Percentiles rank a stretch among this genome's conserved stretches.
These are phyloP conservation scores for Cyclocybe aegerita DNA, from an alignment of 768 basidiomycete genomes.

Conservation along the genomic window DNA sequence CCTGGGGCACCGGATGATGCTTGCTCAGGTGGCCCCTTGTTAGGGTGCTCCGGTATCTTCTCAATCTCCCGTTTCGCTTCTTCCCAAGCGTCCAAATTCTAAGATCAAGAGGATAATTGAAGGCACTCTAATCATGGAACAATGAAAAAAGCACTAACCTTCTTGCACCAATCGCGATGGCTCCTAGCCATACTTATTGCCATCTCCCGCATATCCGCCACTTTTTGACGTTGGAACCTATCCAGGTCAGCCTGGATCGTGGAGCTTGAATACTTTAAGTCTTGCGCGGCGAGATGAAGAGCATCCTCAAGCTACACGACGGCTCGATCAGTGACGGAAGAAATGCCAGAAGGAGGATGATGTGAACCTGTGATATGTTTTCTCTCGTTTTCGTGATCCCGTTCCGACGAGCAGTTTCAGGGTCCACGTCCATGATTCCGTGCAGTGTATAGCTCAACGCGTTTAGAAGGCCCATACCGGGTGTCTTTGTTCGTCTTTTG, in stretches of 20 bases:
- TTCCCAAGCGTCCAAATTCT: conserved; percentile 98
- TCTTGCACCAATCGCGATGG: conserved; percentile 96
- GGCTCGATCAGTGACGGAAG: background rate
- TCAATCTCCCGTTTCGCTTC: conserved; percentile 91
- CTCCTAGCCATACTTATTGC: conserved; percentile 84
- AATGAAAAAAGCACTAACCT: conserved; percentile 48
- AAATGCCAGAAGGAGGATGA: conserved; percentile 17
- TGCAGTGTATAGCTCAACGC: conserved; percentile 94
- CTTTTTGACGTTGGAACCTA: conserved; percentile 98
- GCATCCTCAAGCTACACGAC: conserved; percentile 85
- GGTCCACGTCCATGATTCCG: conserved; percentile 99
- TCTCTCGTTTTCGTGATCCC: conserved; percentile 94
- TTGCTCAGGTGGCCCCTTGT: conserved; percentile 49
- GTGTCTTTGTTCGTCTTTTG: conserved; percentile 52
- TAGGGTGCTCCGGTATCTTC: conserved; percentile 90
- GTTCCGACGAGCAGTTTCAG: conserved; percentile 91
- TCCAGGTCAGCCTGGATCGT: conserved; percentile 98
- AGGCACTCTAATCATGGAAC: conserved; percentile 14
- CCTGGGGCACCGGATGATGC: conserved; percentile 28
- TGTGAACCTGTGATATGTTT: conserved; percentile 84
- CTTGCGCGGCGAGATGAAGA: conserved; percentile 86
- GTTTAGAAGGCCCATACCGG: conserved; percentile 84
- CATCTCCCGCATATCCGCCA: conserved; percentile 95
- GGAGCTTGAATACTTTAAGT: conserved; percentile 93
- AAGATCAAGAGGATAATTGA: conserved; percentile 3